Evolutionary conservation across 768 basidiomycete genomes (phyloP).

Genomic region (Mycena floridula): DNA sequence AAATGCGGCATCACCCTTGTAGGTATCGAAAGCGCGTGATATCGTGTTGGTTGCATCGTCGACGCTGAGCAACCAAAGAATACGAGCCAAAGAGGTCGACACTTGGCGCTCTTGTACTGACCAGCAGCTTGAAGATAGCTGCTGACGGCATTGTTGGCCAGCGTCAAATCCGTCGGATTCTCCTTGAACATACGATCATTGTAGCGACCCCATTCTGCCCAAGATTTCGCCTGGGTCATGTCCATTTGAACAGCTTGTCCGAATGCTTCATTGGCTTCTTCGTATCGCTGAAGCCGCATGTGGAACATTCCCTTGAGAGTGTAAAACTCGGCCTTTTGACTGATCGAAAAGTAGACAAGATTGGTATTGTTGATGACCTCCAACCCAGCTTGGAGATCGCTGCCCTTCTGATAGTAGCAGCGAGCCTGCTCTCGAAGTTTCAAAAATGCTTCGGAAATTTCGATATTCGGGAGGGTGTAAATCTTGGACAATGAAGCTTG

Average conservation of each 20-base stretch:
- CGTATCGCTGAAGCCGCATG: constrained; percentile 74
- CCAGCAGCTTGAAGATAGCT: constrained; percentile 98
- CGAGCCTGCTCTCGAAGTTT: constrained; percentile 98
- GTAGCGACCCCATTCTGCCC: constrained; percentile 97
- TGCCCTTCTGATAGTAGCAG: constrained; percentile 94
- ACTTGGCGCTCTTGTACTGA: constrained; percentile 89
- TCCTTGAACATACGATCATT: constrained; percentile 94
- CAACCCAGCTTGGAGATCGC: constrained; percentile 87
- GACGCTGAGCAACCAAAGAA: constrained; percentile 93
- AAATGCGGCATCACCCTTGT: constrained; percentile 92
- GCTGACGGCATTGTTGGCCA: constrained; percentile 89
- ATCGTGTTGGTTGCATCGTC: constrained; percentile 74
- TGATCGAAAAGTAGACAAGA: constrained; percentile 90
- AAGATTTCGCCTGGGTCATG: constrained; percentile 90
- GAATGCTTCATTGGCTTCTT: constrained; percentile 89
- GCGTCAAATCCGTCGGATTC: constrained; percentile 58
- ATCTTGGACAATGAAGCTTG: constrained; percentile 93
- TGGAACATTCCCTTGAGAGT: constrained; percentile 99
- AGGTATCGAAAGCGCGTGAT: constrained; percentile 83
- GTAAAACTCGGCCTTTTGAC: constrained; percentile 98
- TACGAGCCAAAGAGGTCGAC: constrained; percentile 83
- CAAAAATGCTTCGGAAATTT: constrained; percentile 98
- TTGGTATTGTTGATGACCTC: constrained; percentile 99
- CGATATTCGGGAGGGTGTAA: constrained; percentile 98
- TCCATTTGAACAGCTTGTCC: constrained; percentile 96